These are phyloP conservation scores for Rubus parviflorus DNA, from an alignment of 306 rosid species.

Conservation along the genomic window DNA sequence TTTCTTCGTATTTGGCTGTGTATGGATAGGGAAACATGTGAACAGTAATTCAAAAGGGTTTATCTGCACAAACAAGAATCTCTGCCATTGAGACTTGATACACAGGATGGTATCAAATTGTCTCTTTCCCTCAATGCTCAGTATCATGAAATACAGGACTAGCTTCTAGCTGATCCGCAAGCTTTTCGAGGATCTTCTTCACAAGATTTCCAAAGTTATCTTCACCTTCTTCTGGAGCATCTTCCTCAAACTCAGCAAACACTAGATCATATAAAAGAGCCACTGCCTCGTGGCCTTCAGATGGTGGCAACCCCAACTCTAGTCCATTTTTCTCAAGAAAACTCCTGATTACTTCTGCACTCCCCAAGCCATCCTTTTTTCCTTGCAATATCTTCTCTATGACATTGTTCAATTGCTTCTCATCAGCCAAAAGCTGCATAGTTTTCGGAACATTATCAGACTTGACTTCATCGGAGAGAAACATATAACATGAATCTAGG, in stretches of 20 bases:
- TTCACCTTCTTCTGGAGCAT: constrained; percentile 35
- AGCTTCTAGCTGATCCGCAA: constrained; percentile 76
- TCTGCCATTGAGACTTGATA: constrained; percentile 21
- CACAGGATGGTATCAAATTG: constrained; percentile 10
- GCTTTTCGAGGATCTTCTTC: constrained; percentile 57
- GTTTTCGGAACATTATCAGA: constrained; percentile 2
- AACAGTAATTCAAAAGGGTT: not conserved
- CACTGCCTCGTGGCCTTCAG: constrained; percentile 56
- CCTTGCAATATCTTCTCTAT: constrained; percentile 53
- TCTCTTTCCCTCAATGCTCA: constrained; percentile 31
- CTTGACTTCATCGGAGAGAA: no score
- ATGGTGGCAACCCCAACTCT: constrained; percentile 64
- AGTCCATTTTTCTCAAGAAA: constrained; percentile 57
- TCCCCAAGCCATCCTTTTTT: constrained; percentile 40
- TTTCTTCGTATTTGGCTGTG: not conserved
- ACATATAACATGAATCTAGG: not conserved
- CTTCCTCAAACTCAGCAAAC: constrained; percentile 54
- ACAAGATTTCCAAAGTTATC: constrained; percentile 42
- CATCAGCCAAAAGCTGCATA: constrained; percentile 72
- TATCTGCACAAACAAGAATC: constrained; percentile 13
- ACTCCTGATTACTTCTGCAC: constrained; percentile 45
- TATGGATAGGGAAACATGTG: constrained; percentile 10
- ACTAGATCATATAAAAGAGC: constrained; percentile 65
- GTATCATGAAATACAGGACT: constrained; percentile 66
- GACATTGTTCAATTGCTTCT: constrained; percentile 54